Evolutionary conservation across 768 basidiomycete genomes (phyloP).

Genomic region (Coprinopsis cinerea): DNA sequence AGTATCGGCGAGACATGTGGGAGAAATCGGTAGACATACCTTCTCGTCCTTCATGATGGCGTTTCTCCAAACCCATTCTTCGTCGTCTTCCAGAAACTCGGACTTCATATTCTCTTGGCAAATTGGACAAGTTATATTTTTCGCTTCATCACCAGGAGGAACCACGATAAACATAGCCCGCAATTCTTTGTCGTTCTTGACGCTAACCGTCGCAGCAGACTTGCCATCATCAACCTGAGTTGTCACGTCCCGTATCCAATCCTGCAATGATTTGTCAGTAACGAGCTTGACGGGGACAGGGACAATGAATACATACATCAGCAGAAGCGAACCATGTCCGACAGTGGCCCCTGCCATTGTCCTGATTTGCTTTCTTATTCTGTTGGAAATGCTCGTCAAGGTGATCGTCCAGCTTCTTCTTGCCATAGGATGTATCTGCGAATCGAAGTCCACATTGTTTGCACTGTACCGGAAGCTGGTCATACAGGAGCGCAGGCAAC

Average conservation of each 20-base stretch:
- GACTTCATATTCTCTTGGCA: slow-evolving; percentile 92
- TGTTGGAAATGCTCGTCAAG: slow-evolving; percentile 96
- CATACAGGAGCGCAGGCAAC: slow-evolving; percentile 65
- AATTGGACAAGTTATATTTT: slow-evolving; percentile 82
- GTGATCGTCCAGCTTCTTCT: slow-evolving; percentile 77
- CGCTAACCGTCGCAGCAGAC: slow-evolving; percentile 59
- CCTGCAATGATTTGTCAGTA: slow-evolving; percentile 36
- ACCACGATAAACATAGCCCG: slow-evolving; percentile 79
- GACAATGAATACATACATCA: slow-evolving; percentile 53
- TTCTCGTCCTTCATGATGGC: slow-evolving; percentile 78
- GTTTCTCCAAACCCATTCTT: slow-evolving; percentile 98
- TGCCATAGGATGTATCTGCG: slow-evolving; percentile 63
- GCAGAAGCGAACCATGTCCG: slow-evolving; percentile 83
- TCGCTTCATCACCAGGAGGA: slow-evolving; percentile 85
- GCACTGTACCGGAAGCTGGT: slow-evolving; percentile 75
- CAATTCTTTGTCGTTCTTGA: slow-evolving; percentile 71
- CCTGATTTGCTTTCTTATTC: slow-evolving; percentile 78
- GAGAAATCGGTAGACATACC: slow-evolving; percentile 39
- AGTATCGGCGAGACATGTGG: background rate
- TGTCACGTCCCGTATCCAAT: slow-evolving; percentile 77
- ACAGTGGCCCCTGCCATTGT: slow-evolving; percentile 77
- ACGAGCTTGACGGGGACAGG: slow-evolving; percentile 12
- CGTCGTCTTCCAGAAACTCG: slow-evolving; percentile 92
- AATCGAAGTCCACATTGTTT: slow-evolving; percentile 92
- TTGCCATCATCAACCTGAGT: slow-evolving; percentile 66